A percentile compares a stretch with the other conserved stretches of the same genome.
Evolutionary conservation across 164 flowering plant genomes (phyloP).

Genomic region (Umbilicus rupestris): DNA sequence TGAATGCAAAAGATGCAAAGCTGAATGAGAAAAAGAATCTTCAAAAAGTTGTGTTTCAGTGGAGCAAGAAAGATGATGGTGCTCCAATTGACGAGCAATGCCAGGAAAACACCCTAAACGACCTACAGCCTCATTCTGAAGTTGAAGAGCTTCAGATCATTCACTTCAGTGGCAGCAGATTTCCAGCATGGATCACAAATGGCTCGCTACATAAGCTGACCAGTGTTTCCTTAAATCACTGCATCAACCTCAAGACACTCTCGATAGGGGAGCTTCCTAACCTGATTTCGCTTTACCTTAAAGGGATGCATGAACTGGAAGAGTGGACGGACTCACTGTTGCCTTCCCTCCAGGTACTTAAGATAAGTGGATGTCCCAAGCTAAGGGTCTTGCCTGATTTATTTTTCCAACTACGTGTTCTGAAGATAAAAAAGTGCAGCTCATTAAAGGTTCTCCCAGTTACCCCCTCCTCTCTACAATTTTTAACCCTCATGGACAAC

Average conservation of each 20-base stretch:
- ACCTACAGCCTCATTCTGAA: conserved; percentile 1
- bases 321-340: conserved; percentile 1
- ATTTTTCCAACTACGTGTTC: conserved; percentile 2
- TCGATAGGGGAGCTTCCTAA: conserved; percentile 11
- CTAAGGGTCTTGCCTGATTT: conserved; percentile 10
- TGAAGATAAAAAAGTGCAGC: conserved; percentile 16
- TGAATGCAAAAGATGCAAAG: conserved; percentile 9
- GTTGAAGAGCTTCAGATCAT: conserved; percentile 8
- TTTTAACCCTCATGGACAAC: conserved; percentile 18
- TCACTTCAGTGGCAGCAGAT: conserved; percentile 6
- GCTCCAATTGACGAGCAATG: background rate
- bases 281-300: conserved; percentile 11
- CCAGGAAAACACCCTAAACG: background rate
- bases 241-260: conserved; percentile 13
- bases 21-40: conserved; percentile 10
- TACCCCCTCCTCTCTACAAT: background rate
- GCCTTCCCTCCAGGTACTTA: conserved; percentile 9
- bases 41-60: conserved; percentile 10
- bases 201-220: conserved; percentile 9
- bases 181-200: conserved; percentile 13
- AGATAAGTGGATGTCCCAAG: conserved; percentile 15
- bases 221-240: conserved; percentile 13
- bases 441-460: conserved; percentile 16
- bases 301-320: conserved; percentile 11
- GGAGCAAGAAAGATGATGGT: conserved; percentile 6